Evolutionary conservation across 148 eudicot species (phyloP), one percentile per base, ranked within the genome.

Genomic region (Cornus kousa): DNA sequence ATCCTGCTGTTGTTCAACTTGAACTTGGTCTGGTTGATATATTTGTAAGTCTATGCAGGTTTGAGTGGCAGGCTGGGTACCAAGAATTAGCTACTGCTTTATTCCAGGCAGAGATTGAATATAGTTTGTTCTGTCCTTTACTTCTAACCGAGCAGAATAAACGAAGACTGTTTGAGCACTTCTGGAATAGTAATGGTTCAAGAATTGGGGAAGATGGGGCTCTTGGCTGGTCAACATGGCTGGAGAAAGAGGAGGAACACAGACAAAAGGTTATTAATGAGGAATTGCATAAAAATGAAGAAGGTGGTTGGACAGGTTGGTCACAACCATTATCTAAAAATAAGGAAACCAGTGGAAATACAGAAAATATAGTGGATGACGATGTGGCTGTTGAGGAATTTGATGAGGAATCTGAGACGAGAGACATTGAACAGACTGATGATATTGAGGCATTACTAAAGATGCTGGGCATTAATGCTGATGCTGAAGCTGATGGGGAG

Each of bases 61-160:
- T 94, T 82, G 99, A 96, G 88, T 96, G 99, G 99, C 97, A 93
- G 80, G 90, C 92, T 77, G 99, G 99, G n/a, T 94, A 90, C 85
- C 94, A 86, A 59, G 99, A 96, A 88, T 85, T 96, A 85, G 92
- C 98, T 32, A 96, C 98, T 86, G 98, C 98, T 71, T 85, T 96
- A 78, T 88, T 96, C 80, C 99, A 96, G 88, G 99, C 95, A 39
- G 95, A 89, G 87, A 78, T 96, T 76, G 99, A 96, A 73, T 94
- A 96, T 84, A 77, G 91, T 82, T 86, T 96, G 85, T 96, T 96
- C 79, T 85, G 81, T 80, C 96, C 94, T 76, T 83, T 96, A 81
- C 91, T 87, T 84, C 89, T 92, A 39, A 86, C 89, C 35, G 99
- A 92, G 82, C 99, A 89, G 78, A 91, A 94, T 84, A 96, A 96